Evolutionary conservation across 2,329 filamentous ascomycete species (phyloP).

Genomic region (Cladorrhinum sp.): DNA sequence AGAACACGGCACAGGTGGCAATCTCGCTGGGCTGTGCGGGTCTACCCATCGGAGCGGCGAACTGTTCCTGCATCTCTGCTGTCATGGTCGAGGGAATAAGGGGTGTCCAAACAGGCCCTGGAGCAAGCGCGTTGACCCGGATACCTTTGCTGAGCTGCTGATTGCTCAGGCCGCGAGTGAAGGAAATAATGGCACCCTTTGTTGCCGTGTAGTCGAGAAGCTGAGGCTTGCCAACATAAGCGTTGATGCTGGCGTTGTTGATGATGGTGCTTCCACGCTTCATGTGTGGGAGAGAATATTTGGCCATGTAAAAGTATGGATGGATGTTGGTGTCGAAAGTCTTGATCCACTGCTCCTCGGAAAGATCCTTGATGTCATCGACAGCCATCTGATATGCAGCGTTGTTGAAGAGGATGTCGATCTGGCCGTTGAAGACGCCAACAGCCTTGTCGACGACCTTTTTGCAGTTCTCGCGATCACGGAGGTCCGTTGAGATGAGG

Average conservation of each 20-base stretch:
- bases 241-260: slow-evolving; percentile 83
- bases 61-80: slow-evolving; percentile 67
- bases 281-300: slow-evolving; percentile 74
- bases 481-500: slow-evolving; percentile 63
- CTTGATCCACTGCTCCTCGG: slow-evolving; percentile 75
- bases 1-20: slow-evolving; percentile 76
- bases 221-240: slow-evolving; percentile 76
- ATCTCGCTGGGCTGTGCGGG: slow-evolving; percentile 80
- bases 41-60: slow-evolving; percentile 71
- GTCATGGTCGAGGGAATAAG: slow-evolving; percentile 72
- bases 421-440: slow-evolving; percentile 57
- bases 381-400: slow-evolving; percentile 73
- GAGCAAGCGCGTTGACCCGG: slow-evolving; percentile 72
- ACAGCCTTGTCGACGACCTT: slow-evolving; percentile 65
- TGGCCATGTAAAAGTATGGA: slow-evolving; percentile 75
- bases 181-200: slow-evolving; percentile 75
- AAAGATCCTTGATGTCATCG: slow-evolving; percentile 66
- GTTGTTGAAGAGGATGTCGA: slow-evolving; percentile 76
- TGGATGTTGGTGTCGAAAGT: slow-evolving; percentile 85
- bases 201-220: slow-evolving; percentile 79
- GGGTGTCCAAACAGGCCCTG: slow-evolving; percentile 76
- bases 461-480: slow-evolving; percentile 64
- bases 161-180: slow-evolving; percentile 74
- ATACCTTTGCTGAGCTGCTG: slow-evolving; percentile 71
- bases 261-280: slow-evolving; percentile 72